phyloP scores from a whole-genome alignment of 1,284 basidiomycete genomes.

The Schizophyllum amplum region DNA sequence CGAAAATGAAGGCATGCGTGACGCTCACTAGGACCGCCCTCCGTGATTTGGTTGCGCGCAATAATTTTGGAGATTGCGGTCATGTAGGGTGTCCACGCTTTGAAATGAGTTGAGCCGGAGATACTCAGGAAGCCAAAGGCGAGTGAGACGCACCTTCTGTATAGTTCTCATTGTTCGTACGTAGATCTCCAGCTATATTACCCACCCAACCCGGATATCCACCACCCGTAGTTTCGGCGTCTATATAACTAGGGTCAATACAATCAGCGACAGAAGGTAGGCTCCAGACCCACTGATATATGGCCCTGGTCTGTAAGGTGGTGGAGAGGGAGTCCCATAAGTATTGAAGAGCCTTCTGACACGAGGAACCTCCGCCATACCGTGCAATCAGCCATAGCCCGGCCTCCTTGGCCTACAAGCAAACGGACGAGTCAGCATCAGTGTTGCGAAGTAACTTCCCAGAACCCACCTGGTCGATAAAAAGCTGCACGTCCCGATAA shows the following conservation, averaged over 20 bases:
- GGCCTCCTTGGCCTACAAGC: slow-evolving; percentile 14
- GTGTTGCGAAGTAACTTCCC: background rate
- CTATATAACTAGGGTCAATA: slow-evolving; percentile 47
- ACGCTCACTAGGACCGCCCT: slow-evolving; percentile 31
- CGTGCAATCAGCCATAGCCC: slow-evolving; percentile 20
- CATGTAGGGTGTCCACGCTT: slow-evolving; percentile 49
- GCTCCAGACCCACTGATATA: slow-evolving; percentile 32
- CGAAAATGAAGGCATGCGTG: background rate
- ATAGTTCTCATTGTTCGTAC: slow-evolving; percentile 35
- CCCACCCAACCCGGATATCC: slow-evolving; percentile 46
- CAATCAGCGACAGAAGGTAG: background rate
- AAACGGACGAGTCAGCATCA: background rate
- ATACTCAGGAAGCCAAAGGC: slow-evolving; percentile 20
- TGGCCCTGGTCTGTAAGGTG: slow-evolving; percentile 45
- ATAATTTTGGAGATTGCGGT: slow-evolving; percentile 36
- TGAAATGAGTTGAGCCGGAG: slow-evolving; percentile 1
- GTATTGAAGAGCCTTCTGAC: background rate
- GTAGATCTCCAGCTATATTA: slow-evolving; percentile 35
- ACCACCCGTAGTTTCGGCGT: slow-evolving; percentile 45
- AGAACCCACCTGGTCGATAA: slow-evolving; percentile 15
- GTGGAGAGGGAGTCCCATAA: too few species aligned
- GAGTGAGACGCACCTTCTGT: slow-evolving; percentile 24
- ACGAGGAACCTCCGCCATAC: slow-evolving; percentile 11
- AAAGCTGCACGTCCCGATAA: slow-evolving; percentile 19
- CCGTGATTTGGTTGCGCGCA: slow-evolving; percentile 41